Conservation (phyloP, 192 early-diverging fungal genomes). For the Backusella macrospora region DNA sequence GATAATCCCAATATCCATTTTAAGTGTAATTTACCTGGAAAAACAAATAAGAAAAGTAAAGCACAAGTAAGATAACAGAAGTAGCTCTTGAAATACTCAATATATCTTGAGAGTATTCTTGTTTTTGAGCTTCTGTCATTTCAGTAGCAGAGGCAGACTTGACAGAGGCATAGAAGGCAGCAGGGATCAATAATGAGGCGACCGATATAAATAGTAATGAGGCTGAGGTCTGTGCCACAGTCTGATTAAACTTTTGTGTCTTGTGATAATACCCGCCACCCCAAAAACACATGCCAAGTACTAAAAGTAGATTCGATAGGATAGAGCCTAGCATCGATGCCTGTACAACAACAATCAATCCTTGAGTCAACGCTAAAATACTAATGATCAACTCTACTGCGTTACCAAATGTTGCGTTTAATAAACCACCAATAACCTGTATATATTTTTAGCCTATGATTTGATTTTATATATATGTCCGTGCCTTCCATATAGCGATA, state of each 20-base stretch:
- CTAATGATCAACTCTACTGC: conserved; percentile 86
- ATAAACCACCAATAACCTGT: conserved; percentile 78
- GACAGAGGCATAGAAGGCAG: conserved; percentile 57
- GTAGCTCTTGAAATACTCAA: conserved; percentile 67
- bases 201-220: conserved; percentile 67
- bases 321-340: conserved; percentile 90
- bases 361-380: conserved; percentile 77
- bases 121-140: not conserved
- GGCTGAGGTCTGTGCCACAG: conserved; percentile 70
- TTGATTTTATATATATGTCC: not conserved
- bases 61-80: conserved; percentile 66
- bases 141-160: not conserved
- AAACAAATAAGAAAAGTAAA: conserved; percentile 65
- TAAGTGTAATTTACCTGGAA: conserved; percentile 51
- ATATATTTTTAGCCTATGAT: conserved; percentile 59
- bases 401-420: conserved; percentile 69
- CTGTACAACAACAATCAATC: conserved; percentile 82
- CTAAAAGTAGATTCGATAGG: conserved; percentile 84
- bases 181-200: conserved; percentile 66
- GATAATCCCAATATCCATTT: not conserved
- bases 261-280: conserved; percentile 81
- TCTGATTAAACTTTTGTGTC: conserved; percentile 69
- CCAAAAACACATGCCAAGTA: conserved; percentile 87
- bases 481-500: too few relatives aligned
- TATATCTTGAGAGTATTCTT: conserved; percentile 22